Percentiles rank a stretch among this genome's conserved stretches.
These are phyloP conservation scores for Claviceps sp. DNA, from an alignment of 2,329 filamentous ascomycete genomes.

Conservation along the genomic window DNA sequence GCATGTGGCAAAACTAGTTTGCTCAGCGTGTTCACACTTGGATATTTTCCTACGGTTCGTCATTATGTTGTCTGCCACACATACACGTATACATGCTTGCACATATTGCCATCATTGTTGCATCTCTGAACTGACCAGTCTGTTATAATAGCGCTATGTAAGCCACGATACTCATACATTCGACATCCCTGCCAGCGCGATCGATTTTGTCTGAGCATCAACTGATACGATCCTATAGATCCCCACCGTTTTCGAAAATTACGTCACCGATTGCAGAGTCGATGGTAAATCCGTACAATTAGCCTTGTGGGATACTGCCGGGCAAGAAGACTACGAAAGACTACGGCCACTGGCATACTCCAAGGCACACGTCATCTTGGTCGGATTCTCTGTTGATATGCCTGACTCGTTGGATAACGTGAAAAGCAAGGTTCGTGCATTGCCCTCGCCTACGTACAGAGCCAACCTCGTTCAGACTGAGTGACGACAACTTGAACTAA, in stretches of 20 bases:
- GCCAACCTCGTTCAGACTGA: no score
- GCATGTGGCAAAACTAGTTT: slow-evolving; percentile 97
- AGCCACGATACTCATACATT: slow-evolving; percentile 15
- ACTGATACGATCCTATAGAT: slow-evolving; percentile 36
- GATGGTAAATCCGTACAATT: slow-evolving; percentile 98
- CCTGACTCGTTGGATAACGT: slow-evolving; percentile 96
- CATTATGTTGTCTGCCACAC: slow-evolving; percentile 2
- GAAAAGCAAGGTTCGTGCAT: slow-evolving; percentile 67
- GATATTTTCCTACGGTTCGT: slow-evolving; percentile 93
- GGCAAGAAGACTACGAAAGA: slow-evolving; percentile 96
- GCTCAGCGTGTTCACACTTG: slow-evolving; percentile 91
- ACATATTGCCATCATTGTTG: neutral
- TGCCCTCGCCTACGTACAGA: neutral
- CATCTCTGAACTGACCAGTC: neutral
- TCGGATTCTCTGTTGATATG: slow-evolving; percentile 89
- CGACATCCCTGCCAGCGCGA: neutral
- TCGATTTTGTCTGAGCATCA: no score
- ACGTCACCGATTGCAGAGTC: slow-evolving; percentile 95
- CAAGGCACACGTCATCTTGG: slow-evolving; percentile 92
- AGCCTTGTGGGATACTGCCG: slow-evolving; percentile 97
- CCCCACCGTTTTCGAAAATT: slow-evolving; percentile 98
- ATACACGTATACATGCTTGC: slow-evolving; percentile 12
- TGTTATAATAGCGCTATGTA: slow-evolving; percentile 44
- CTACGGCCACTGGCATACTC: slow-evolving; percentile 89
- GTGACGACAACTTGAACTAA: neutral